phyloP scores from a whole-genome alignment of 2,329 filamentous ascomycete species.

The Neonectria faginata region DNA sequence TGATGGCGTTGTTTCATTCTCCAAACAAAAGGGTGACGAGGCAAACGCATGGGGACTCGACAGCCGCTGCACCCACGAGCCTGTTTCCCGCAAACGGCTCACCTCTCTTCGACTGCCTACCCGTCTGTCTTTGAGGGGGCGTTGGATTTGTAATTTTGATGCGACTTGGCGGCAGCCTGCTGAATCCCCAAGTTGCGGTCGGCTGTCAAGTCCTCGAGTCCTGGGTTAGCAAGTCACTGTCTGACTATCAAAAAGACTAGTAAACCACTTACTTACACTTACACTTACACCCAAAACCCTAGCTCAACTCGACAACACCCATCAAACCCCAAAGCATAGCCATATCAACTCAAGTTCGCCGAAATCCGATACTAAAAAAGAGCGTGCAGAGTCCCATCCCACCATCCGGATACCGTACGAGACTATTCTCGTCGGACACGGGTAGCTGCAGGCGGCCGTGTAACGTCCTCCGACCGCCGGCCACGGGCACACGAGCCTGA shows the following conservation, averaged over 20 bases:
- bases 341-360: background rate
- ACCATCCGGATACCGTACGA: conserved; percentile 47
- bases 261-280: background rate
- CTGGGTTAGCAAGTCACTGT: background rate
- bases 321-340: background rate
- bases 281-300: background rate
- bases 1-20: conserved; percentile 7
- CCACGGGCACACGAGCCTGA: conserved; percentile 40
- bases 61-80: conserved; percentile 27
- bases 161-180: conserved; percentile 1
- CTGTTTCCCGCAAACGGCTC: background rate
- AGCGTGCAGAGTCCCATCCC: background rate
- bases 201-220: conserved; percentile 3
- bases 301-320: background rate
- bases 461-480: conserved; percentile 36
- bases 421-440: conserved; percentile 52
- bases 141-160: conserved; percentile 1
- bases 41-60: conserved; percentile 18
- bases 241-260: conserved; percentile 9
- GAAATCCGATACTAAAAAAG: background rate
- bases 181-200: conserved; percentile 12
- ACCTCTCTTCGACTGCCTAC: conserved; percentile 13
- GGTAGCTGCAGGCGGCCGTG: conserved; percentile 48
- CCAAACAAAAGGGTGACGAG: conserved; percentile 2
- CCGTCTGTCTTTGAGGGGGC: conserved; percentile 10